Evolutionary conservation across 2,329 filamentous ascomycete genomes (phyloP).

Genomic region (Alternaria triticimaculans): DNA sequence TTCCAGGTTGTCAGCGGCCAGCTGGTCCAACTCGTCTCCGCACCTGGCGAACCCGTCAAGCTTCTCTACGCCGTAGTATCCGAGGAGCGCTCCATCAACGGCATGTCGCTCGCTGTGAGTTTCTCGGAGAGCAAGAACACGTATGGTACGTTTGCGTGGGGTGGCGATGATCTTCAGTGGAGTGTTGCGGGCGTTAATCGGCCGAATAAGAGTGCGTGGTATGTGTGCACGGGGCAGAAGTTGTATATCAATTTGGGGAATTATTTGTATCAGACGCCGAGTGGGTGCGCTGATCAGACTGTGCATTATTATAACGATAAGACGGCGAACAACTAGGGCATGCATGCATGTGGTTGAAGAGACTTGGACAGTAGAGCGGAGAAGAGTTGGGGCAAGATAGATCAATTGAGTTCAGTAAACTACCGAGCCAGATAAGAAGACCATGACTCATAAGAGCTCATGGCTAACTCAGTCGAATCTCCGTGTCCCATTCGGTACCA

Average conservation of each 20-base stretch:
- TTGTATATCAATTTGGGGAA: constrained; percentile 67
- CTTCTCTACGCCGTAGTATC: constrained; percentile 43
- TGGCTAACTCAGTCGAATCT: no score
- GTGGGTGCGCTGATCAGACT: constrained; percentile 66
- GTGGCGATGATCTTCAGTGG: constrained; percentile 67
- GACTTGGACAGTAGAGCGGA: neutral
- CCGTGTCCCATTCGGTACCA: neutral
- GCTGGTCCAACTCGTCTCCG: constrained; percentile 61
- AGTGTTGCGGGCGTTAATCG: constrained; percentile 55
- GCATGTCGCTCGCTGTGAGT: constrained; percentile 56
- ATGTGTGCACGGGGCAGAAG: constrained; percentile 61
- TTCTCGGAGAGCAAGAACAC: constrained; percentile 60
- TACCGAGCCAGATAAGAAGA: neutral
- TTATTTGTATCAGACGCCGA: constrained; percentile 64
- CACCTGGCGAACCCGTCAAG: constrained; percentile 54
- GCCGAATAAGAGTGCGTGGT: constrained; percentile 65
- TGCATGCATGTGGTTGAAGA: neutral
- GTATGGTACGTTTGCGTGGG: constrained; percentile 64
- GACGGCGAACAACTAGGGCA: constrained; percentile 35
- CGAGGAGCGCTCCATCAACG: constrained; percentile 37
- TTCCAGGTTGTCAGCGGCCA: constrained; percentile 64
- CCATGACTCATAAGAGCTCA: neutral
- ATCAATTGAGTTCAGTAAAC: neutral
- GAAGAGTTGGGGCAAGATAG: neutral
- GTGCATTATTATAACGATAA: constrained; percentile 50